These are phyloP conservation scores for Entoloma clypeatum DNA, from an alignment of 1,284 basidiomycete genomes.

Conservation along the genomic window DNA sequence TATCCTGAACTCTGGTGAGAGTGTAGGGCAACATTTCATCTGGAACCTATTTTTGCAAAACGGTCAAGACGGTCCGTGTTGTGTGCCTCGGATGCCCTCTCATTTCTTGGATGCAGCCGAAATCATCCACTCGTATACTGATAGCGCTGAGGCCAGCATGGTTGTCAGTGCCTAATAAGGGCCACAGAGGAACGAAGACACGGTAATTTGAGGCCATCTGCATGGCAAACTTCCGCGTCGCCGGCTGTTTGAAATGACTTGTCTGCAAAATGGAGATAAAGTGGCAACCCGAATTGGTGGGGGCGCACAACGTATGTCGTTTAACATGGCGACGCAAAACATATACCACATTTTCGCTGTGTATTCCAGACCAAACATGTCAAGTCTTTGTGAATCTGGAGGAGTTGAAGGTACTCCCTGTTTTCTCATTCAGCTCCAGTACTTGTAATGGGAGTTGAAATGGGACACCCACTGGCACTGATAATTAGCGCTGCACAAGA, in stretches of 20 bases:
- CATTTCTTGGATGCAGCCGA: conserved; percentile 17
- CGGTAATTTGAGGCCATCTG: conserved; percentile 43
- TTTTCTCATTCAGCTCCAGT: no score
- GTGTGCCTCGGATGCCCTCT: conserved; percentile 1
- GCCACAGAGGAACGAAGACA: conserved; percentile 56
- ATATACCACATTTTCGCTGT: conserved; percentile 54
- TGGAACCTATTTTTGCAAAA: conserved; percentile 6
- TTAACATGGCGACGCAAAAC: conserved; percentile 56
- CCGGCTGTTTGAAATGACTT: conserved; percentile 55
- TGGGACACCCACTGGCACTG: no score
- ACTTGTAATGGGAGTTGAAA: no score
- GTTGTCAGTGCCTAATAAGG: no score
- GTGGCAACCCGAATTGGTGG: no score
- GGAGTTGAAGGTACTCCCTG: no score
- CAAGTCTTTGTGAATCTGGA: conserved; percentile 41
- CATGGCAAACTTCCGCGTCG: conserved; percentile 47
- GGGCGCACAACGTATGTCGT: conserved; percentile 30
- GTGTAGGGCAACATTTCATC: no score
- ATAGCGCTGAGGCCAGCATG: no score
- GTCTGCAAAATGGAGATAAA: conserved; percentile 31
- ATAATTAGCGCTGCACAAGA: no score
- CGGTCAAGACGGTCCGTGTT: background rate
- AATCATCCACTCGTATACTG: conserved; percentile 33
- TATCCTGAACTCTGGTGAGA: no score
- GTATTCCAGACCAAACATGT: conserved; percentile 52